Conservation (phyloP, 2,329 filamentous ascomycete species). For the Colletotrichum tropicale region DNA sequence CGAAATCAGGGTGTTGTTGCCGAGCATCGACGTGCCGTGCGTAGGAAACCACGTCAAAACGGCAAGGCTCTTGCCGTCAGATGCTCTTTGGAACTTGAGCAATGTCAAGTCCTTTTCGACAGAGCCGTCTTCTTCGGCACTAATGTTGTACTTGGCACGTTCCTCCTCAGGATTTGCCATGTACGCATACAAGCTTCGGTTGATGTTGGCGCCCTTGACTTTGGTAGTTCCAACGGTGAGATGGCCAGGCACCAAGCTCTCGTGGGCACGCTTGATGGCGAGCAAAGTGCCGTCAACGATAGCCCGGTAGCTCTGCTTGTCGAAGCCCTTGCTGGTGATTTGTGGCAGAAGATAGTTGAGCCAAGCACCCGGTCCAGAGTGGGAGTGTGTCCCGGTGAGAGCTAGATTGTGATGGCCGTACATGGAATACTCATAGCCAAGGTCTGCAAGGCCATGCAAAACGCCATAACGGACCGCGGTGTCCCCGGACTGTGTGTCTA, state of each 20-base stretch:
- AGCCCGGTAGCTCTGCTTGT: conserved; percentile 83
- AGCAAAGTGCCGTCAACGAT: conserved; percentile 84
- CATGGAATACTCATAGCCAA: conserved; percentile 74
- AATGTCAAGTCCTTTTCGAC: conserved; percentile 69
- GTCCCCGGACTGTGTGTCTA: conserved; percentile 87
- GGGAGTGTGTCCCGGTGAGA: conserved; percentile 90
- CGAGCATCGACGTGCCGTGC: conserved; percentile 87
- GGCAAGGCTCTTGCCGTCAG: conserved; percentile 77
- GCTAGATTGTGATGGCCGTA: conserved; percentile 83
- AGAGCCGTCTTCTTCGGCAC: conserved; percentile 41
- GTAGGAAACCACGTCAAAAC: conserved; percentile 89
- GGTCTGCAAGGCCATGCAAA: conserved; percentile 67
- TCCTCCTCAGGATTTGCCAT: conserved; percentile 83
- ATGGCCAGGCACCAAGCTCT: conserved; percentile 57
- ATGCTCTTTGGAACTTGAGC: conserved; percentile 73
- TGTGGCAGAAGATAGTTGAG: conserved; percentile 91
- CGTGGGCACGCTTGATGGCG: conserved; percentile 81
- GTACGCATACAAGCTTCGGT: conserved; percentile 87
- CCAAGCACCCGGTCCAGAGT: conserved; percentile 89
- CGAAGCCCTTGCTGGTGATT: conserved; percentile 84
- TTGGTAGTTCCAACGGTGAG: conserved; percentile 68
- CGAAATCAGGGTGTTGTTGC: conserved; percentile 87
- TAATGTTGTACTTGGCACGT: conserved; percentile 66
- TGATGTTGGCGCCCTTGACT: conserved; percentile 80
- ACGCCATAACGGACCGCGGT: conserved; percentile 87